These are phyloP conservation scores for Rubia tinctorum DNA, from an alignment of 305 asterid genomes.

Conservation along the genomic window DNA sequence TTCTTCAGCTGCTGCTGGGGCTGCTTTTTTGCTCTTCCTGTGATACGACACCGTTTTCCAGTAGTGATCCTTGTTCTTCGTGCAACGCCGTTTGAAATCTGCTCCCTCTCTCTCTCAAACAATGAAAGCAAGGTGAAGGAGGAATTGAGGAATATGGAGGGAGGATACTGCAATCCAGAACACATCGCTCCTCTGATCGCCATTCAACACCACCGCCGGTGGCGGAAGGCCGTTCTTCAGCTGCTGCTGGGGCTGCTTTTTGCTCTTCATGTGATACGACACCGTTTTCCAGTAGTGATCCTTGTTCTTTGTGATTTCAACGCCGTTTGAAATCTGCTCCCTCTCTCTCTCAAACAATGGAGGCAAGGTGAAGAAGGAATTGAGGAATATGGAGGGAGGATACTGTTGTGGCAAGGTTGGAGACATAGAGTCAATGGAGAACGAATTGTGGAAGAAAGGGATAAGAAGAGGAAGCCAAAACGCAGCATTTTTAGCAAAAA, in stretches of 20 bases:
- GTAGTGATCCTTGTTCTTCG: constrained; percentile 26
- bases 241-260: constrained; percentile 15
- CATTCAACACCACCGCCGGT: neutral
- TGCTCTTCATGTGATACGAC: constrained; percentile 28
- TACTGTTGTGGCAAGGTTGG: no score
- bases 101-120: constrained; percentile 16
- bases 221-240: constrained; percentile 7
- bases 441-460: no score
- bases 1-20: constrained; percentile 9
- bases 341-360: constrained; percentile 2
- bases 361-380: no score
- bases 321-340: constrained; percentile 23
- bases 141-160: no score
- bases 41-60: constrained; percentile 37
- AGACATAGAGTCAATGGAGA: no score
- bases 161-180: no score
- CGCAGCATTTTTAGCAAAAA: no score
- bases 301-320: constrained; percentile 15
- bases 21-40: constrained; percentile 23
- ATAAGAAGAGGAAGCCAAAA: no score
- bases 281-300: constrained; percentile 37
- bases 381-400: no score
- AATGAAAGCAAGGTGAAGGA: no score
- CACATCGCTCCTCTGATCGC: constrained; percentile 23
- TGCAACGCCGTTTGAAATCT: constrained; percentile 18